Base-by-base conservation (phyloP, 163 green algal genomes). In the Scenedesmus sp. region DNA sequence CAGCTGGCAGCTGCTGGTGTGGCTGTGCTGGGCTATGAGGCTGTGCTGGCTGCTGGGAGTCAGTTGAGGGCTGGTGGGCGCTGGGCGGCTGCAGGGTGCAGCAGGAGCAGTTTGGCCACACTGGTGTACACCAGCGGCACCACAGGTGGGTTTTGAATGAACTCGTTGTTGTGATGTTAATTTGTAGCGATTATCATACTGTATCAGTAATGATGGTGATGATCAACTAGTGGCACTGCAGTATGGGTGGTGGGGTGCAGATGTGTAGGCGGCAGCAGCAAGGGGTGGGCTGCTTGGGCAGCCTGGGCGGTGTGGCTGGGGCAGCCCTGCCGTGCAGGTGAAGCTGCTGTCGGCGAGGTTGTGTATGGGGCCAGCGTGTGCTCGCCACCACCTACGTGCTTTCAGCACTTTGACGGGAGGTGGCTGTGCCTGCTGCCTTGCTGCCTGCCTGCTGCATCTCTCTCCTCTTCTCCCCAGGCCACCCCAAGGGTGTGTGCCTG, bases 81-180 rank as follows among this genome's bases (percentile, higher is more conserved):
- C 73, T 94, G 92, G 4, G 26, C 55, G 55, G 85, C 82, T 34
- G 64, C 64, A 0, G 3, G 3, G 12, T 26, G 55, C 12, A 60
- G 73, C 54, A 84, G 54, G 23, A 3, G 74, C 13, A 93, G 96
- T 60, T 64, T 98, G 74, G 97, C 97, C 1, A 98, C 97, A 0
- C 94, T 99, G 8, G 96, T 98, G 1, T 99, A 98, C 95, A 99
- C 97, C 2, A 97, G 93, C 16, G 97, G 97, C 85, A 46, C 34
- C 34, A 46, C 34, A 46, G 34, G 34, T 46, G 34, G 34, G 34
- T 46, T 46, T 0, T 46, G 34, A 46, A 46, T 46, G 34, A 46
- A 46, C 34, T 46, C 34, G 34, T 46, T 46, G 34, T 46, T 46
- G 34, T 46, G 34, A 0, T 46, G 0, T 46, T 46, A 0, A 46